Evolutionary conservation across 345 rosid genomes (phyloP), one percentile per base, ranked within the genome.

Genomic region (Citrus trifoliata): DNA sequence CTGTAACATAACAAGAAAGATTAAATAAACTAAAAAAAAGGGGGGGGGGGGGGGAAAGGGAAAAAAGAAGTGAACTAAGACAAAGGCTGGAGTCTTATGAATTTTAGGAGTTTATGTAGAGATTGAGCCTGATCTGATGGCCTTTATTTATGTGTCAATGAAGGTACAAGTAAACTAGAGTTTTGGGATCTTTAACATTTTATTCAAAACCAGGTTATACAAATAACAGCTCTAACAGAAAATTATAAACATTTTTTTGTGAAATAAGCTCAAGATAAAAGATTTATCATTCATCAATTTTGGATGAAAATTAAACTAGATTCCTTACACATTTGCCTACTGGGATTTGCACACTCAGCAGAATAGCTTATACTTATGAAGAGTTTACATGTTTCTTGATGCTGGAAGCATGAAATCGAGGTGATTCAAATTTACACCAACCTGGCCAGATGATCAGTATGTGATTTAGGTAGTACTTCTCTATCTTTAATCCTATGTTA

Each of bases 1-100:
- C 99, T 95, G 97, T 80, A 88, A 67, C 7, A 79, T 78, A 73
- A 71, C 71, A 70, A 75, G 75, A 48, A 35, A 25, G 19, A 67
- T 63, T 67, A 58, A 46, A 71, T 10, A 4, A 66, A 66, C 5
- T 16, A 10, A 56, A 8, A 62, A 66, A n/a, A n/a, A n/a, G 0
- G 5, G 4, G 33, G 32, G 32, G 32, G 33, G 67, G 40, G 19
- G 24, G 37, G 21, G 69, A 27, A 72, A 56, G 21, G 25, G 30
- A 46, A 13, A 46, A 46, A 46, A 46, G 5, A 46, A 59, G 22
- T 62, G 30, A 77, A 46, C 66, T 62, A 66, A 61, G 70, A 62
- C 6, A 10, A 35, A 66, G 64, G 53, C 27, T 16, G 58, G 61
- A 28, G 19, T 70, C 28, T 27, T 51, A 7, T 37, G 74, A 8